phyloP scores from a whole-genome alignment of 129 eudicot genomes.

The Mikania micrantha region DNA sequence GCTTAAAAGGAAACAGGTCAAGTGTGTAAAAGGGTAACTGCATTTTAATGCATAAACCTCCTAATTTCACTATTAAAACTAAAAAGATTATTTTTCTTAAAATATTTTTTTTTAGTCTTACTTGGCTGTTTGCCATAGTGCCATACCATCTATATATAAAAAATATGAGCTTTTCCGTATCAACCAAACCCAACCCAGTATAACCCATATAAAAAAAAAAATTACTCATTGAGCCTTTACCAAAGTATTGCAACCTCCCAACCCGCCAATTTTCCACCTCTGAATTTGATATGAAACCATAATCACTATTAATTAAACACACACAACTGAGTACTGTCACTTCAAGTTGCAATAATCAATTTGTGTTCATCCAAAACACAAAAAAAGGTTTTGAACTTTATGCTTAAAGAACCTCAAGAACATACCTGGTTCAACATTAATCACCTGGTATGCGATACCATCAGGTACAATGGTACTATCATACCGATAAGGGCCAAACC shows the following conservation, averaged over 20 bases:
- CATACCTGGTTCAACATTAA: slow-evolving; percentile 92
- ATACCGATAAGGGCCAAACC: slow-evolving; percentile 85
- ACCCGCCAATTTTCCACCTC: background rate
- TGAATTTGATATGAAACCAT: background rate
- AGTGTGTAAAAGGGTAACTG: background rate
- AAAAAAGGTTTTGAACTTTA: slow-evolving; percentile 8
- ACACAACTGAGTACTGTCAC: background rate
- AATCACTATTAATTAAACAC: background rate
- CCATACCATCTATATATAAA: background rate
- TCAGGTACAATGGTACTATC: slow-evolving; percentile 51
- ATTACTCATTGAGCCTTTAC: background rate
- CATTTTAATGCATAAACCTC: background rate
- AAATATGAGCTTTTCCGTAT: background rate
- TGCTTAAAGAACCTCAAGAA: slow-evolving; percentile 8
- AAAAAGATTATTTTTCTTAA: background rate
- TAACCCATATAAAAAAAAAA: background rate
- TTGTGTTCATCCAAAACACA: background rate
- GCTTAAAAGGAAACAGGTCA: background rate
- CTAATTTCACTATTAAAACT: background rate
- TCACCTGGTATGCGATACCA: slow-evolving; percentile 50
- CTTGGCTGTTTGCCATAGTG: background rate
- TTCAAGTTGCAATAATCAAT: background rate
- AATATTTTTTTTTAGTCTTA: background rate
- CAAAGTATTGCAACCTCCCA: background rate
- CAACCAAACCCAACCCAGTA: background rate